A percentile compares a stretch with the other conserved stretches of the same genome.
Conservation (phyloP, 2,329 filamentous ascomycete species). For the Ophiocordyceps camponoti-leonardi region DNA sequence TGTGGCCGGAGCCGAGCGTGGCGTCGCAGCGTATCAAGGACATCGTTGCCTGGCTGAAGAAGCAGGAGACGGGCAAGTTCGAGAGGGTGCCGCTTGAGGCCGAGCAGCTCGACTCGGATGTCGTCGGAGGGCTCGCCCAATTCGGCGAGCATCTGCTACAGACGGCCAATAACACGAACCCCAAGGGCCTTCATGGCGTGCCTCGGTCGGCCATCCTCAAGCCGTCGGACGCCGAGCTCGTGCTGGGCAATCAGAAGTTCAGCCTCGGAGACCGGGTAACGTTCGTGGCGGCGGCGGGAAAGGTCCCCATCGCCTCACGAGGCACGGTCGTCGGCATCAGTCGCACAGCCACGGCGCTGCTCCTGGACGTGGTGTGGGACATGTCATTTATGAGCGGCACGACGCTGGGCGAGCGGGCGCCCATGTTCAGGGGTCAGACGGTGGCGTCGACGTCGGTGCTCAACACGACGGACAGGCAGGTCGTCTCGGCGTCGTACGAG, state of each 20-base stretch:
- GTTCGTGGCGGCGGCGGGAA: conserved; percentile 82
- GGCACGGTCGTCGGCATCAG: conserved; percentile 94
- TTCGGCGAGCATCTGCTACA: conserved; percentile 49
- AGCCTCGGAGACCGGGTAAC: conserved; percentile 77
- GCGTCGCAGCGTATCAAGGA: conserved; percentile 78
- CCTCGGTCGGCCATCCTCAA: conserved; percentile 79
- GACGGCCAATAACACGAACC: conserved; percentile 32
- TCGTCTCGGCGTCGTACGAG: conserved; percentile 47
- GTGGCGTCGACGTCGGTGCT: conserved; percentile 77
- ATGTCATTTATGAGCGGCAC: conserved; percentile 94
- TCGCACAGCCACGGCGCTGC: conserved; percentile 61
- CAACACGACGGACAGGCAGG: conserved; percentile 69
- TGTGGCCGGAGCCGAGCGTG: conserved; percentile 57
- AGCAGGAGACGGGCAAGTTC: conserved; percentile 76
- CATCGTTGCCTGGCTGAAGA: conserved; percentile 85
- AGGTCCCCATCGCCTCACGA: conserved; percentile 80
- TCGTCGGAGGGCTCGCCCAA: conserved; percentile 64
- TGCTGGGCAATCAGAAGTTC: conserved; percentile 72
- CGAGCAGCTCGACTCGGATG: conserved; percentile 83
- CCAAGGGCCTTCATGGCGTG: conserved; percentile 61
- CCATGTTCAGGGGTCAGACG: conserved; percentile 85
- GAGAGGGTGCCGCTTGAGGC: conserved; percentile 93
- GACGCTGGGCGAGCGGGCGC: conserved; percentile 75
- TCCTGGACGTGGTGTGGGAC: conserved; percentile 89
- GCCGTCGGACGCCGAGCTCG: conserved; percentile 89